A percentile compares a stretch with the other conserved stretches of the same genome.
Evolutionary conservation across 257 asterid species (phyloP).

Genomic region (Schizonepeta tenuifolia): DNA sequence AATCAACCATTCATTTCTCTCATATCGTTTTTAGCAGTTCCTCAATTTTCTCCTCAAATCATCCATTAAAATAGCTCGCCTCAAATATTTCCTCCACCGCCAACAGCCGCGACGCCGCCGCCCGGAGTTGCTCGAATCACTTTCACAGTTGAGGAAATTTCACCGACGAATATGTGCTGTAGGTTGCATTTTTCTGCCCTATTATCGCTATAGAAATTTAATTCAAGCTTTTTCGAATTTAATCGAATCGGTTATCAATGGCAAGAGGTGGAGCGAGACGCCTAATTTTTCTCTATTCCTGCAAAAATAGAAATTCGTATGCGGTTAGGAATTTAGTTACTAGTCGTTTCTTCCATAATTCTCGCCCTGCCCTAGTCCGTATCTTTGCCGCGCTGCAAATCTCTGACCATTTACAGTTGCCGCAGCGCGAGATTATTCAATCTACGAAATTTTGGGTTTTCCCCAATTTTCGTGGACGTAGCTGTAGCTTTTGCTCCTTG

Average conservation of each 20-base stretch:
- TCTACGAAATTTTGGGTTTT: slow-evolving; percentile 28
- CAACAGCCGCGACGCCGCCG: slow-evolving; percentile 21
- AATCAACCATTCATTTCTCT: neutral
- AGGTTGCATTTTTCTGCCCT: slow-evolving; percentile 26
- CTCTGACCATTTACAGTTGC: slow-evolving; percentile 25
- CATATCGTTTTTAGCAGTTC: slow-evolving; percentile 15
- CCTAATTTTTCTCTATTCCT: slow-evolving; percentile 52
- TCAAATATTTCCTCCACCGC: slow-evolving; percentile 18
- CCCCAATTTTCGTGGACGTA: slow-evolving; percentile 31
- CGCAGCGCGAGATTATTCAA: slow-evolving; percentile 28
- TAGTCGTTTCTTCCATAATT: slow-evolving; percentile 38
- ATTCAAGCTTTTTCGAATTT: neutral
- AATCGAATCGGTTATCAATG: slow-evolving; percentile 43
- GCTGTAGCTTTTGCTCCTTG: slow-evolving; percentile 47
- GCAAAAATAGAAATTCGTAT: slow-evolving; percentile 32
- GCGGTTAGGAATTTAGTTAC: slow-evolving; percentile 41
- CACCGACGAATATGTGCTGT: slow-evolving; percentile 18
- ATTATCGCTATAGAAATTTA: neutral
- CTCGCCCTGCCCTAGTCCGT: slow-evolving; percentile 36
- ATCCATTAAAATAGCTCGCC: slow-evolving; percentile 23
- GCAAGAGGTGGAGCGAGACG: slow-evolving; percentile 55
- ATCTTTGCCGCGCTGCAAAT: slow-evolving; percentile 26
- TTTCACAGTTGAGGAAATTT: neutral
- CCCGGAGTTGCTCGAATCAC: slow-evolving; percentile 5
- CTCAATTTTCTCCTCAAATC: neutral